Percentiles rank a stretch among this genome's conserved stretches.
phyloP scores from a whole-genome alignment of 345 rosid genomes.

The Salix dunnii region DNA sequence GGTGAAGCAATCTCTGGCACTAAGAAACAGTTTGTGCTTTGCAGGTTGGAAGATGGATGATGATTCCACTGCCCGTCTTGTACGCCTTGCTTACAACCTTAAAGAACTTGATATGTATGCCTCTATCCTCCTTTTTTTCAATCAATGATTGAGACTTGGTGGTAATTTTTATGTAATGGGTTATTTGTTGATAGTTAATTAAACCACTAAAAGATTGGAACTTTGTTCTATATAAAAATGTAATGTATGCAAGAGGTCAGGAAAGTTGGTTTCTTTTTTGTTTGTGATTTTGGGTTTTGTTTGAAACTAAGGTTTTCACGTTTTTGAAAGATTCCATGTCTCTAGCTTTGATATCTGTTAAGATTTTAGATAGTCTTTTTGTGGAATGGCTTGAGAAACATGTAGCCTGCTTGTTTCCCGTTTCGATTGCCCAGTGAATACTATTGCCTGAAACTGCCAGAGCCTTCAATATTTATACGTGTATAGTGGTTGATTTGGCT shows the following conservation, averaged over 20 bases:
- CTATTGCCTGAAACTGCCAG: not conserved
- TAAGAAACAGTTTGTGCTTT: slow-evolving; percentile 65
- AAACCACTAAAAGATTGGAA: not conserved
- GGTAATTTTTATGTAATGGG: not conserved
- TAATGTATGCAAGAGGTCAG: no score
- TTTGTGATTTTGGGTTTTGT: no score
- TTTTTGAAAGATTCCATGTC: not conserved
- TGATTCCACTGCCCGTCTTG: slow-evolving; percentile 67
- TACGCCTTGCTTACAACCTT: slow-evolving; percentile 66
- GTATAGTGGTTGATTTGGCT: not conserved
- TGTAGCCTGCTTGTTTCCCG: no score
- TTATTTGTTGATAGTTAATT: not conserved
- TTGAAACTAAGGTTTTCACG: not conserved
- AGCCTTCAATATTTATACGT: not conserved
- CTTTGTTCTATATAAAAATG: no score
- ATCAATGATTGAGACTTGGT: not conserved
- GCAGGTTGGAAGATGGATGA: slow-evolving; percentile 86
- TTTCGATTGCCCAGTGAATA: not conserved
- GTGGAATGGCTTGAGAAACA: not conserved
- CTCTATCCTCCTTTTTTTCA: slow-evolving; percentile 1
- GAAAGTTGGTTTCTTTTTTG: no score
- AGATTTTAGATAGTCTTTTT: not conserved
- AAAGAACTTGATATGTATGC: slow-evolving; percentile 84
- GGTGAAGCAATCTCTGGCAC: slow-evolving; percentile 71
- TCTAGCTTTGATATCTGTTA: not conserved